Base-by-base conservation (phyloP, 148 eudicot species). In the Beta vulgaris region DNA sequence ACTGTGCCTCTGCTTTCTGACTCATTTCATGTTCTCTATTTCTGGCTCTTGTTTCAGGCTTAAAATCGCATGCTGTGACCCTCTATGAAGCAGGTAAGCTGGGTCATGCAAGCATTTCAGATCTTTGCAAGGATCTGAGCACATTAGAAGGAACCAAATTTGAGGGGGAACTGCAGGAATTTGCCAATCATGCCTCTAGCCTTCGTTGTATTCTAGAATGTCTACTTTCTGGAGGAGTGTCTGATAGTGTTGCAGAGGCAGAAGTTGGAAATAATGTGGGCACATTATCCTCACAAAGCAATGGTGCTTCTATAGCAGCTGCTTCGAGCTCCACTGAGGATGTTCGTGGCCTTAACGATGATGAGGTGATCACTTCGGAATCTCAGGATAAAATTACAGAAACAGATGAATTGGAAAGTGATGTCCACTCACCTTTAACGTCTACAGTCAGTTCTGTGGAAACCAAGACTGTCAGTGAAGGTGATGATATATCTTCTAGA, bases 171-270 rank as follows among this genome's bases (percentile, higher is more conserved):
- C 82, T 95, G 73, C 98, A 95, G 86, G 98, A 95, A 72, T 95
- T 95, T 78, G 98, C 98, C 77, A 95, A 95, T 88, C 98, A 95
- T 86, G 98, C 98, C 54, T 95, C 91, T 82, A 95, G 98, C 74
- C 93, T 95, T 48, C 91, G 97, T 51, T 86, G 93, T 80, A 85
- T 92, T 74, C 84, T 95, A 53, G 96, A 90, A 84, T 95, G 98
- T 85, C 84, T 95, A 72, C 80, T 90, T 77, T 87, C 98, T 23
- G 98, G 98, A 74, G 98, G 98, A 81, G 83, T 89, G 76, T 81
- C 84, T 76, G 71, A 80, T 69, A 83, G 81, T 77, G 82, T 77
- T 15, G 60, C 37, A 77, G 87, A 69, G 44, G 74, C 32, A 37
- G 79, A 78, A 74, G 53, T 34, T 68, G 34, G 58, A 69, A 78